Evolutionary conservation across 2,329 filamentous ascomycete genomes (phyloP).

Genomic region (Aphanoascus verrucosus): DNA sequence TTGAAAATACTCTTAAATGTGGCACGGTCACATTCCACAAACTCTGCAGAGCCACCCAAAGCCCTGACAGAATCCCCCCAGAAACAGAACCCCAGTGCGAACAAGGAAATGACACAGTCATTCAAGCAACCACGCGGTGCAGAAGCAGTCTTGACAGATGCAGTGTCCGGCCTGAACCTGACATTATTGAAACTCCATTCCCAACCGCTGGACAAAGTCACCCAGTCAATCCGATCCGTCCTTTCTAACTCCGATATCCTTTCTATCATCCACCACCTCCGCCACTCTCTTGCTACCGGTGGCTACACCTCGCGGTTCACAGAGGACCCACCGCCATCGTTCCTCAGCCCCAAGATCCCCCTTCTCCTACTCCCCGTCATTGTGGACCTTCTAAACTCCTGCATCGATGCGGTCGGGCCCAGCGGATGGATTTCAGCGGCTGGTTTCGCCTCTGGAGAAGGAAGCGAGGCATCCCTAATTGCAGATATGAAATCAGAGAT

Average conservation of each 20-base stretch:
- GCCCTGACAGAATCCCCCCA: conserved; percentile 23
- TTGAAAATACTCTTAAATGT: conserved; percentile 32
- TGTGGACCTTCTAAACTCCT: conserved; percentile 34
- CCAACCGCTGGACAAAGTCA: conserved; percentile 24
- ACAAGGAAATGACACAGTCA: conserved; percentile 14
- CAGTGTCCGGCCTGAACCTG: conserved; percentile 31
- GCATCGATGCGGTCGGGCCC: conserved; percentile 39
- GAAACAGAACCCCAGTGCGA: conserved; percentile 15
- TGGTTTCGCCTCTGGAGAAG: conserved; percentile 24
- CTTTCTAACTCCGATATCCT: conserved; percentile 32
- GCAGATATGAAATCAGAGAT: conserved; percentile 41
- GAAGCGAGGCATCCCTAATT: conserved; percentile 36
- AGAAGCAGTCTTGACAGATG: conserved; percentile 23
- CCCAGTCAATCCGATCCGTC: conserved; percentile 29
- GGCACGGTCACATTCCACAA: conserved; percentile 27
- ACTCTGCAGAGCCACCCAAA: conserved; percentile 26
- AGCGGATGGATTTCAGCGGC: conserved; percentile 38
- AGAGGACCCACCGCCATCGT: conserved; percentile 30
- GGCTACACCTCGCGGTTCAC: conserved; percentile 35
- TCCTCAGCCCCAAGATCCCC: conserved; percentile 29
- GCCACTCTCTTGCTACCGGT: conserved; percentile 34
- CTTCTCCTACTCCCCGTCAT: conserved; percentile 31
- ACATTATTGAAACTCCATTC: conserved; percentile 29
- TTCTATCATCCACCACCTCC: conserved; percentile 34
- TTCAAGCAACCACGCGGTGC: conserved; percentile 3